phyloP scores from a whole-genome alignment of 164 flowering plant species.

The Liriodendron chinense region DNA sequence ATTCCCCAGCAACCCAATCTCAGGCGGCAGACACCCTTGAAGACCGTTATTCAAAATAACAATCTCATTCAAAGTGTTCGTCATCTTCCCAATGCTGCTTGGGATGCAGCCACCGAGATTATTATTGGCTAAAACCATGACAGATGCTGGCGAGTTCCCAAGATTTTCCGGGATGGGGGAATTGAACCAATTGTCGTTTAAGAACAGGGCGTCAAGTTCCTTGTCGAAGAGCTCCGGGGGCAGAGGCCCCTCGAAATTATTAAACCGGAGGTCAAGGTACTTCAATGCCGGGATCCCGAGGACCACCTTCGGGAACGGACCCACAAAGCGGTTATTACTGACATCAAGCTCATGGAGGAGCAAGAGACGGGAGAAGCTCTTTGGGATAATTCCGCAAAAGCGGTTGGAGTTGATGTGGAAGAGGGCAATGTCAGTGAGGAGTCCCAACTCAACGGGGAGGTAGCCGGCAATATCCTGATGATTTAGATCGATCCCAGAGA shows the following conservation, averaged over 20 bases:
- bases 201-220: constrained; percentile 60
- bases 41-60: constrained; percentile 41
- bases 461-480: constrained; percentile 70
- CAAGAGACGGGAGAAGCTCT: constrained; percentile 37
- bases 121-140: constrained; percentile 61
- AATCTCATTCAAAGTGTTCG: constrained; percentile 50
- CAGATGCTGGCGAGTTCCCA: constrained; percentile 64
- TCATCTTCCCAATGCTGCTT: constrained; percentile 61
- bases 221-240: constrained; percentile 55
- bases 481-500: constrained; percentile 76
- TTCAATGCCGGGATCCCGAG: constrained; percentile 39
- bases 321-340: constrained; percentile 82
- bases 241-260: constrained; percentile 67
- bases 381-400: constrained; percentile 72
- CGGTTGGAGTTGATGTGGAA: constrained; percentile 73
- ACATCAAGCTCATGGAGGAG: constrained; percentile 60
- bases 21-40: constrained; percentile 62
- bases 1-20: constrained; percentile 47
- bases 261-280: constrained; percentile 68
- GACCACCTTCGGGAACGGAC: constrained; percentile 59
- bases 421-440: constrained; percentile 57
- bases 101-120: constrained; percentile 73
- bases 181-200: constrained; percentile 68
- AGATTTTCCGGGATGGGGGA: constrained; percentile 54
- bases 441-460: constrained; percentile 68